Evolutionary conservation across 768 basidiomycete species (phyloP).

Genomic region (Termitomyces sp.): DNA sequence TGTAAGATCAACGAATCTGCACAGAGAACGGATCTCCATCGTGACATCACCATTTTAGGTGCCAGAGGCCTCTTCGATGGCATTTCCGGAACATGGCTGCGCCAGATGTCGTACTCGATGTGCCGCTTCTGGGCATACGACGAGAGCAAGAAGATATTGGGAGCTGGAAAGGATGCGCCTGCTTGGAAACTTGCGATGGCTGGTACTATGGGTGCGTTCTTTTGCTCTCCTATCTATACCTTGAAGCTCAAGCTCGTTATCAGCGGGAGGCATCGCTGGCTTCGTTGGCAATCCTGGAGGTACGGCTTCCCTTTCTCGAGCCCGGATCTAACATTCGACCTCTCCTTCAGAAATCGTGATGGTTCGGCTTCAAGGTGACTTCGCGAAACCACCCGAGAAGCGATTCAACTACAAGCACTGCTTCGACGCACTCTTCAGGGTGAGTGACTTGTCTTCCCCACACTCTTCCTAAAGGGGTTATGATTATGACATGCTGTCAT

Average conservation of each 20-base stretch:
- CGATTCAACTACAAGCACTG: conserved; percentile 89
- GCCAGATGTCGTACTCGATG: conserved; percentile 91
- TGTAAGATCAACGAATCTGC: conserved; percentile 10
- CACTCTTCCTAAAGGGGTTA: conserved; percentile 11
- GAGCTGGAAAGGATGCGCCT: conserved; percentile 66
- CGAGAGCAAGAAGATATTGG: conserved; percentile 80
- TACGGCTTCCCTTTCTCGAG: conserved; percentile 18
- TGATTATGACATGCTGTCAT: neutral
- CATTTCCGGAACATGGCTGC: conserved; percentile 83
- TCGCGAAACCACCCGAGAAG: conserved; percentile 84
- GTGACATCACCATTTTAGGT: conserved; percentile 34
- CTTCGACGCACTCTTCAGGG: conserved; percentile 82
- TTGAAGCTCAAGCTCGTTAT: conserved; percentile 8
- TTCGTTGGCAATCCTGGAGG: conserved; percentile 88
- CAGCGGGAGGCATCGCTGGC: conserved; percentile 84
- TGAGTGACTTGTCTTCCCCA: conserved; percentile 34
- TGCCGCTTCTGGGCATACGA: conserved; percentile 95
- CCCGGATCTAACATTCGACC: neutral
- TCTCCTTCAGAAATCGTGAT: conserved; percentile 65
- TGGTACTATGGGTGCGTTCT: conserved; percentile 77
- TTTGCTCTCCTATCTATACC: neutral
- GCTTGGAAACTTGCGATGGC: conserved; percentile 80
- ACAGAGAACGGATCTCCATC: neutral
- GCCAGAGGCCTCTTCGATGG: conserved; percentile 79
- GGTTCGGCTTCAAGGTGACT: conserved; percentile 89